Base-by-base conservation (phyloP, 1,284 basidiomycete genomes). In the Fomitopsis schrenkii region DNA sequence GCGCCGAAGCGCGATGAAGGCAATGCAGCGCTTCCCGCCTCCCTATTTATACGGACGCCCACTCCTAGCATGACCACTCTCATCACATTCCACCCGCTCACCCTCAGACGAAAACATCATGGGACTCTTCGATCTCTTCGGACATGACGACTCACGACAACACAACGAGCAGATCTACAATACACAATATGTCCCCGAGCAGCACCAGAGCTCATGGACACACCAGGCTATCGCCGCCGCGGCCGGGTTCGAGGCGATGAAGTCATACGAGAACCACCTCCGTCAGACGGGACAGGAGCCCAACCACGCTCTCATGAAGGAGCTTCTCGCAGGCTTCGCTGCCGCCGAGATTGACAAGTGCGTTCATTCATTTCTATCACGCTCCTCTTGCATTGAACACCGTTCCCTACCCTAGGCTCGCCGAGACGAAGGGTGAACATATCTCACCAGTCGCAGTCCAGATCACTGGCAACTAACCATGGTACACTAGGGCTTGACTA, bases 221-320 rank as follows among this genome's bases (percentile, higher is more conserved):
- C 52, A 54, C 52, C n/a, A 54, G 19, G 52, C 52, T 5, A 54
- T 54, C 52, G 33, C 52, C 6, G 52, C 17, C n/a, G 52, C 52
- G 7, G 52, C 52, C n/a, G 52, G 52, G n/a, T 54, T 54, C 52
- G 52, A 54, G 52, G 52, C 52, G 33, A 54, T 54, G 52, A 54
- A 54, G 52, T 33, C 52, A 26, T 54, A 54, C 35, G 52, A 54
- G 52, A 54, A 54, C 35, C 52, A 54, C 35, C 14, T 54, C 52
- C 52, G 52, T 30, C 10, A n/a, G 36, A 54, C 52, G 8, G 52
- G 52, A 15, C 35, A 54, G 52, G 2, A 54, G 52, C 52, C 52
- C 35, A 54, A 22, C 52, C 52, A 54, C 14, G 35, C 52, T 10
- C 2, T 54, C 30, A 54, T 54, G 52, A 54, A 54, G 52, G 52